Conservation (phyloP, 129 eudicot genomes). For the Logfia minima region DNA sequence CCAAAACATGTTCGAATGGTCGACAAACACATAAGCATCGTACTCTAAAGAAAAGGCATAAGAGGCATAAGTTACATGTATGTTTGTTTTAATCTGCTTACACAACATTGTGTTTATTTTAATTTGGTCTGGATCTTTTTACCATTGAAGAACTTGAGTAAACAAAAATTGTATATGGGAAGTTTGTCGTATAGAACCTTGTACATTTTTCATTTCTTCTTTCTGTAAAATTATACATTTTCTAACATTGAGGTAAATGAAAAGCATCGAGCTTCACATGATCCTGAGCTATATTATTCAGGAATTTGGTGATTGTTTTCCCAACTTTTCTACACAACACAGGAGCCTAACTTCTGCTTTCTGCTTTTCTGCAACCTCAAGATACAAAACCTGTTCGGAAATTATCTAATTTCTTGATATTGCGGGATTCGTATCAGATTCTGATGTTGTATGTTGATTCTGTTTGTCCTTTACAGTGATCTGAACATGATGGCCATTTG, state of each 20-base stretch:
- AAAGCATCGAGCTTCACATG: constrained; percentile 35
- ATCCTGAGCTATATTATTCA: constrained; percentile 37
- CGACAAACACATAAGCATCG: background rate
- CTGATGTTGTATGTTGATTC: constrained; percentile 28
- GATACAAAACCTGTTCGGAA: constrained; percentile 21
- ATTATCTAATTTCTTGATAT: constrained; percentile 21
- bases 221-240: constrained; percentile 26
- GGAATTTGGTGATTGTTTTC: constrained; percentile 25
- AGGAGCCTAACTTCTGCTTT: constrained; percentile 25
- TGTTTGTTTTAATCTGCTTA: background rate
- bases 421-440: constrained; percentile 1
- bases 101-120: background rate
- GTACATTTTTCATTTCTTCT: constrained; percentile 34
- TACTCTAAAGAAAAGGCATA: background rate
- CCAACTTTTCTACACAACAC: constrained; percentile 20
- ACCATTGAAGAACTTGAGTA: constrained; percentile 1
- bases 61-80: background rate
- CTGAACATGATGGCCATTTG: constrained; percentile 66
- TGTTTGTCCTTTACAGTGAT: constrained; percentile 42
- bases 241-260: constrained; percentile 27
- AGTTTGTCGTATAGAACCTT: constrained; percentile 23
- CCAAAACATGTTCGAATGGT: background rate
- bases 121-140: background rate
- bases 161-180: background rate
- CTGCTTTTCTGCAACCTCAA: constrained; percentile 33